phyloP scores from a whole-genome alignment of 1,139 yeast genomes.

The Geotrichum candidum region DNA sequence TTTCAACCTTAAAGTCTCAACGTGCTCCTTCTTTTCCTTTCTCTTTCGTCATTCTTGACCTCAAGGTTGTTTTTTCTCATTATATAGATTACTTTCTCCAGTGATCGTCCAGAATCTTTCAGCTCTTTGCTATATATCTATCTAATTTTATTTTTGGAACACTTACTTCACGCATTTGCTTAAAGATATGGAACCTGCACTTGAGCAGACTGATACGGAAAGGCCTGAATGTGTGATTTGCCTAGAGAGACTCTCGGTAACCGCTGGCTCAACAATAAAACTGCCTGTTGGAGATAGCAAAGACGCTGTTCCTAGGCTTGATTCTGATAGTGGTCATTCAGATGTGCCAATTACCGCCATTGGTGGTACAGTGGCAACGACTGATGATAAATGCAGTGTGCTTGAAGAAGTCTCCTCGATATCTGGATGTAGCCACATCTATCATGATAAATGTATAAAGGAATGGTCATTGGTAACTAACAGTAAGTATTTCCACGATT shows the following conservation, averaged over 20 bases:
- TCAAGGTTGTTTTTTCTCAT: background rate
- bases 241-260: background rate
- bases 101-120: background rate
- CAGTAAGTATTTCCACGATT: conserved; percentile 28
- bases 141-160: background rate
- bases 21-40: background rate
- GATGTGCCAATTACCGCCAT: background rate
- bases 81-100: background rate
- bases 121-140: background rate
- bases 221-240: background rate
- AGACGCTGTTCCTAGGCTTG: background rate
- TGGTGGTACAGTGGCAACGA: background rate
- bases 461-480: conserved; percentile 50
- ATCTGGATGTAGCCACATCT: conserved; percentile 40
- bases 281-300: background rate
- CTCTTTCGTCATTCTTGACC: background rate
- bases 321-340: background rate
- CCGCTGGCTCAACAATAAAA: background rate
- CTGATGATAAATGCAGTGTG: conserved; percentile 9
- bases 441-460: conserved; percentile 45
- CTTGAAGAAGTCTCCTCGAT: conserved; percentile 21
- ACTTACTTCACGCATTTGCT: background rate
- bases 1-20: background rate
- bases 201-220: background rate
- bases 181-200: background rate